Percentiles rank a stretch among this genome's conserved stretches.
Conservation (phyloP, 352 stramenopile species). For the Stramenopiles sp. region DNA sequence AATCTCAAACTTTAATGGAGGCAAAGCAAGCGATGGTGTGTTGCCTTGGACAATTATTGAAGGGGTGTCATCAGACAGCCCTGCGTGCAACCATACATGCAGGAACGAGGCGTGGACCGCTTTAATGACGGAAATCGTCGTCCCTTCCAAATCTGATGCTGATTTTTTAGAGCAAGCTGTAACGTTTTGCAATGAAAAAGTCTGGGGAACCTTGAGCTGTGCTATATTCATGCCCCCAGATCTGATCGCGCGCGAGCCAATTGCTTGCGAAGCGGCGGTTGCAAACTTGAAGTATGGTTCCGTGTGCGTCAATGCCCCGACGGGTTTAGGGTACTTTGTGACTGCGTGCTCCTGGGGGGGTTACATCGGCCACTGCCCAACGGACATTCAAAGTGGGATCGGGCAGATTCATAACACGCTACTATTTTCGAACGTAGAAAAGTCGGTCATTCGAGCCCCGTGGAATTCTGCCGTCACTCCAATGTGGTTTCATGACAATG, state of each 20-base stretch:
- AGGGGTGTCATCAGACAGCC: background rate
- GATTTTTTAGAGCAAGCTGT: background rate
- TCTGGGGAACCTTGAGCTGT: background rate
- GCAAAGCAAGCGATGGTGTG: background rate
- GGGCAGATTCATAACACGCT: conserved; percentile 5
- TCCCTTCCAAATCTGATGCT: background rate
- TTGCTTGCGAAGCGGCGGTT: background rate
- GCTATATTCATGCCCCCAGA: background rate
- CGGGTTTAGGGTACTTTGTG: background rate
- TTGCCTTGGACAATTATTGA: background rate
- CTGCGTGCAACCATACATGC: background rate
- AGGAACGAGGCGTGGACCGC: background rate
- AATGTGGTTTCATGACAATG: conserved; percentile 3
- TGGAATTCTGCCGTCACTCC: background rate
- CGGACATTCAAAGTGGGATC: background rate
- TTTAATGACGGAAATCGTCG: background rate
- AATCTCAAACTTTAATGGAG: background rate
- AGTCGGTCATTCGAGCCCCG: background rate
- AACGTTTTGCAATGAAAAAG: conserved; percentile 29
- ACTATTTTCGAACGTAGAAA: background rate
- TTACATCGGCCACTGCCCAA: background rate
- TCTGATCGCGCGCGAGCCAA: background rate
- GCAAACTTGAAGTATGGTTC: background rate
- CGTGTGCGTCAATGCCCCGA: background rate
- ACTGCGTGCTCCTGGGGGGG: background rate